Evolutionary conservation across 176 grass and related monocot species (phyloP).

Genomic region (Cenchrus americanus): DNA sequence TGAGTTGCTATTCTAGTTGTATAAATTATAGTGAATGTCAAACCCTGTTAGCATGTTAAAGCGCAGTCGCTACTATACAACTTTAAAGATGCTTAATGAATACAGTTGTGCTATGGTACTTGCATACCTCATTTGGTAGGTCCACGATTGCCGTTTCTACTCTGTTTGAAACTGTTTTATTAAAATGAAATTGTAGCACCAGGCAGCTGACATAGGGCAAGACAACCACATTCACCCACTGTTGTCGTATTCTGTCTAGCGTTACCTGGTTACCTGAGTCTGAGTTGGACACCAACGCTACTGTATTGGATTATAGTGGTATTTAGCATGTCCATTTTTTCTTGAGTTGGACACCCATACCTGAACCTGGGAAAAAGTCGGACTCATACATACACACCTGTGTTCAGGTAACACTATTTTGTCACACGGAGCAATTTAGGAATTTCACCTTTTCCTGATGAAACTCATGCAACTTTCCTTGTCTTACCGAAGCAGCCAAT

Average conservation of each 20-base stretch:
- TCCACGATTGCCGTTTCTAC: not conserved
- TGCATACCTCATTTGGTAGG: not conserved
- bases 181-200: not conserved
- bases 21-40: not conserved
- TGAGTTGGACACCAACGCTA: not conserved
- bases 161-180: not conserved
- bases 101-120: not conserved
- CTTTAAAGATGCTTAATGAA: not conserved
- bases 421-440: not conserved
- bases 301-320: not conserved
- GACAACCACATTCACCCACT: not conserved
- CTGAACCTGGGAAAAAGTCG: not conserved
- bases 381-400: not conserved
- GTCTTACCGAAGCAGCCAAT: not conserved
- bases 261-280: not conserved
- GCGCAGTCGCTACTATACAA: not conserved
- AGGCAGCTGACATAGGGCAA: not conserved
- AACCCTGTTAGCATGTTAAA: not conserved
- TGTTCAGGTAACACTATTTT: not conserved
- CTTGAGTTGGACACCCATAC: not conserved
- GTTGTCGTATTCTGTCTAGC: not conserved
- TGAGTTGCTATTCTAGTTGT: not conserved
- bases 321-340: not conserved
- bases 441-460: not conserved
- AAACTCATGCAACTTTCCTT: not conserved